Base-by-base conservation (phyloP, 2,329 filamentous ascomycete genomes). In the Elsinoe australis region DNA sequence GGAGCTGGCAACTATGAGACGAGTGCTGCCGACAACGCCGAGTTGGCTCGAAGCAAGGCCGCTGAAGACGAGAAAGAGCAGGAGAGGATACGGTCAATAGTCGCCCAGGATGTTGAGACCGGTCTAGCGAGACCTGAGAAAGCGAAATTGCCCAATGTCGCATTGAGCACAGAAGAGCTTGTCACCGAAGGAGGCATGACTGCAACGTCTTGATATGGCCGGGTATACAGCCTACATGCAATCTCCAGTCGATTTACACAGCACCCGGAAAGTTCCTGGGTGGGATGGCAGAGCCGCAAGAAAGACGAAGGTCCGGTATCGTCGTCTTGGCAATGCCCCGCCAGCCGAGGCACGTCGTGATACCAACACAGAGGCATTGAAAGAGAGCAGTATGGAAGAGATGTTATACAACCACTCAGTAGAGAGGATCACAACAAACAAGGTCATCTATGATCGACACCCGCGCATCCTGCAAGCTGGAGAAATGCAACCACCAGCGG, bases 1-100 rank as follows among this genome's bases (percentile, higher is more conserved):
- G 70, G 70, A 5, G 68, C 68, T n/a, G 70, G 70, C 2, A 72
- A 73, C 47, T 69, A 66, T 51, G 59, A 65, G n/a, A 71, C 53
- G 18, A 59, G 56, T 9, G 53, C 56, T 53, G 62, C 47, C 38
- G 64, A 65, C 47, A 54, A 51, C 22, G 56, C 58, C 49, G 63
- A 64, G 49, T 50, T 56, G 38, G 62, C 57, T 29, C 49, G 46
- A 29, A 59, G 51, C 44, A 54, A 51, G 51, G 49, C 56, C 49
- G 58, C 62, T 47, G 59, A 56, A 41, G 58, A 61, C 26, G 54
- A 59, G 47, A 46, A 50, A 29, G 55, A 52, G 44, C 45, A 56
- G 47, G 51, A 58, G 50, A 51, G 53, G 47, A 36, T 69, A 22
- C 61, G 59, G 42, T 56, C 58, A 44, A 56, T 59, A 33, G 63